phyloP scores from a whole-genome alignment of 768 basidiomycete genomes.

The Tricholoma matsutake region DNA sequence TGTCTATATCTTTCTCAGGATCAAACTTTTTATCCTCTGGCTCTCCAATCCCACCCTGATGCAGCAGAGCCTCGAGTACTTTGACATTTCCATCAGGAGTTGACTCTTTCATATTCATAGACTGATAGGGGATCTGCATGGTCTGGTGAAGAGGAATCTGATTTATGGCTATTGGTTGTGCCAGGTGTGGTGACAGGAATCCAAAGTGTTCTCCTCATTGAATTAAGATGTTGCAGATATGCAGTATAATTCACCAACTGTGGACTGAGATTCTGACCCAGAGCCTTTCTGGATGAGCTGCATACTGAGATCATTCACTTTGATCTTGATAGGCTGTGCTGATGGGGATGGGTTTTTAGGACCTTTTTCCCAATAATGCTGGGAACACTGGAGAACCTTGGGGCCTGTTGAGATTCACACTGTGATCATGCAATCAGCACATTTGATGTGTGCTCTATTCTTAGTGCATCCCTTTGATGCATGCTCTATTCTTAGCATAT shows the following conservation, averaged over 20 bases:
- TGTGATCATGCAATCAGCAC: no score
- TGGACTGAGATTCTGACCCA: constrained; percentile 7
- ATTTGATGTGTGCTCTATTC: no score
- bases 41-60: constrained; percentile 10
- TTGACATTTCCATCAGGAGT: constrained; percentile 15
- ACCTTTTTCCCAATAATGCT: constrained; percentile 28
- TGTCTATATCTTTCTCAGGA: constrained; percentile 1
- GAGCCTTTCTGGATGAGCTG: constrained; percentile 6
- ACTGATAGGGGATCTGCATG: constrained; percentile 2
- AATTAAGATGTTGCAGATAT: constrained; percentile 4
- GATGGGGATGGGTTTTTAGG: constrained; percentile 15
- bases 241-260: constrained; percentile 8
- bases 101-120: constrained; percentile 19
- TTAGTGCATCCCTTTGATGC: no score
- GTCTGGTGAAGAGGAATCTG: neutral
- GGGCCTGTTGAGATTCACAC: no score
- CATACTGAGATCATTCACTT: neutral
- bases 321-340: neutral
- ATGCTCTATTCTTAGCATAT: no score
- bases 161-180: neutral
- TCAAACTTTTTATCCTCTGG: neutral
- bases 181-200: constrained; percentile 10
- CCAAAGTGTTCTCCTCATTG: constrained; percentile 9
- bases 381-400: constrained; percentile 22
- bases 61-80: constrained; percentile 4